A percentile compares a stretch with the other conserved stretches of the same genome.
Evolutionary conservation across 345 rosid species (phyloP).

Genomic region (Citrus glauca): DNA sequence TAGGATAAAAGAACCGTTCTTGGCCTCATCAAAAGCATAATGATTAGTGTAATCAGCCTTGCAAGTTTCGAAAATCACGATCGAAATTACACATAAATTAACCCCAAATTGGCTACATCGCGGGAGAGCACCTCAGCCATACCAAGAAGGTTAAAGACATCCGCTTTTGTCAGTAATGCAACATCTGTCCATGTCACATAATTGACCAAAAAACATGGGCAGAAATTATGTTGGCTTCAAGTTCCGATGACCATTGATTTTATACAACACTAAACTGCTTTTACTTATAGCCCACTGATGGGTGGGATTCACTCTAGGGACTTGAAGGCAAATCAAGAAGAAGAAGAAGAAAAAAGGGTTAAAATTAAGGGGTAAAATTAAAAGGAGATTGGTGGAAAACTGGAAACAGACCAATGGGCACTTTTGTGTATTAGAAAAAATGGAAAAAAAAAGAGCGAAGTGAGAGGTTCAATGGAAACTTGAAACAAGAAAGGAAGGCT

Average conservation of each 20-base stretch:
- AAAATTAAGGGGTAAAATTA: no score
- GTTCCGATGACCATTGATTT: constrained; percentile 17
- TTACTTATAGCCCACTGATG: not conserved
- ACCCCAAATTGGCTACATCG: not conserved
- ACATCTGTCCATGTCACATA: not conserved
- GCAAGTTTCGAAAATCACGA: not conserved
- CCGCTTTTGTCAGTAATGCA: not conserved
- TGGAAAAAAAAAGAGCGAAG: not conserved
- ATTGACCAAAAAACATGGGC: constrained; percentile 6
- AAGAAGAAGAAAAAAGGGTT: not conserved
- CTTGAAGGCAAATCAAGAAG: not conserved
- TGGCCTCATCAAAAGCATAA: not conserved
- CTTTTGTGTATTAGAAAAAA: not conserved
- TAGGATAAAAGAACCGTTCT: not conserved
- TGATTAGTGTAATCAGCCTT: not conserved
- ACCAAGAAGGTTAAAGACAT: not conserved
- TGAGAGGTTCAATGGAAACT: not conserved
- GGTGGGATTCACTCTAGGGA: not conserved
- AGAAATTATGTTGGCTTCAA: constrained; percentile 15
- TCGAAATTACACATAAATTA: not conserved
- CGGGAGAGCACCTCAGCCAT: not conserved
- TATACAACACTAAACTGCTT: not conserved
- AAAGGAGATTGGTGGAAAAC: not conserved
- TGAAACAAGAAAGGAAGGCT: constrained; percentile 13
- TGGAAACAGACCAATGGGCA: not conserved